Percentiles rank a stretch among this genome's conserved stretches.
Evolutionary conservation across 495 filamentous ascomycete species (phyloP).

Genomic region (Aspergillus haitiensis): DNA sequence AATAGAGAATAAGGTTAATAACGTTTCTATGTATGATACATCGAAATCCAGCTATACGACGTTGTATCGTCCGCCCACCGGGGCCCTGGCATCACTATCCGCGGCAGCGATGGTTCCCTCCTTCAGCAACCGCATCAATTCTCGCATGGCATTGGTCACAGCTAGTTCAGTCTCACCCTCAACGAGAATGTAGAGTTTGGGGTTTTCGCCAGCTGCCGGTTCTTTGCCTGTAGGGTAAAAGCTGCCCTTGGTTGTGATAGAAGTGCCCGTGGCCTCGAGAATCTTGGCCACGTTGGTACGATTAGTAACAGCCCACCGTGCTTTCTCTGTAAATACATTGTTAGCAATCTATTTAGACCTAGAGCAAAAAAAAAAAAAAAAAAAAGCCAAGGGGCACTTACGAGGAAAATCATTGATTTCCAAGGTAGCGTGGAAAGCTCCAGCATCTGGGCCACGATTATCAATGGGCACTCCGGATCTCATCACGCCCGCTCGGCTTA

Average conservation of each 20-base stretch:
- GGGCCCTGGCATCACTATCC: conserved; percentile 77
- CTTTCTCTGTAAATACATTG: conserved; percentile 66
- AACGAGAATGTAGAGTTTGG: conserved; percentile 95
- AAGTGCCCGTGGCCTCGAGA: conserved; percentile 88
- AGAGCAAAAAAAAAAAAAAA: too few species aligned
- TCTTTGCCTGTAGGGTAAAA: conserved; percentile 84
- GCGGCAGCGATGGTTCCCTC: conserved; percentile 92
- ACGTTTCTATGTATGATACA: conserved; percentile 1
- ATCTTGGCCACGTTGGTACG: conserved; percentile 99
- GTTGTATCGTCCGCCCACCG: conserved; percentile 83
- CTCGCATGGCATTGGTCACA: conserved; percentile 87
- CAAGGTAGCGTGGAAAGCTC: conserved; percentile 93
- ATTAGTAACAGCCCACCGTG: conserved; percentile 98
- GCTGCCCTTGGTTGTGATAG: conserved; percentile 94
- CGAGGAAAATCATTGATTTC: conserved; percentile 99
- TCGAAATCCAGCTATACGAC: conserved; percentile 59
- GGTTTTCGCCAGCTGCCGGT: conserved; percentile 67
- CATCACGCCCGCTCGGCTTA: conserved; percentile 82
- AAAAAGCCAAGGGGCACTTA: too few species aligned
- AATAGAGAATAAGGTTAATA: not conserved
- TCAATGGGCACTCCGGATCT: conserved; percentile 93
- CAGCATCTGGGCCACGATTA: conserved; percentile 97
- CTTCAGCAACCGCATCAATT: conserved; percentile 81
- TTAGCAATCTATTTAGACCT: conserved; percentile 31
- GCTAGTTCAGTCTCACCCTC: conserved; percentile 95